Percentiles rank a stretch among this genome's conserved stretches.
These are phyloP conservation scores for Backusella tarrabulga DNA, from an alignment of 192 early-diverging fungal genomes.

Conservation along the genomic window DNA sequence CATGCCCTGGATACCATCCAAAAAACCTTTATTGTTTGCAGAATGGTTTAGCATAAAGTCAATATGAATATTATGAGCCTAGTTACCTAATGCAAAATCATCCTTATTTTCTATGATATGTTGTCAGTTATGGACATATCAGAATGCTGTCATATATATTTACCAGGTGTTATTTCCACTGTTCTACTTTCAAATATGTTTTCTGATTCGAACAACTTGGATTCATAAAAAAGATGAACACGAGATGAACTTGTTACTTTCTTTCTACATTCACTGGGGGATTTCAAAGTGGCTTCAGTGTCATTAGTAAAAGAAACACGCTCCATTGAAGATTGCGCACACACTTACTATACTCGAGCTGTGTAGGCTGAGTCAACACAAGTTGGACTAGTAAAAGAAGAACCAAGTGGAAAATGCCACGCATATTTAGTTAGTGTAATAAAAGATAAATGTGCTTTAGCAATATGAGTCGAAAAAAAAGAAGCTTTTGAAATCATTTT, in stretches of 20 bases:
- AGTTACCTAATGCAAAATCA: background rate
- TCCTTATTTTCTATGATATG: background rate
- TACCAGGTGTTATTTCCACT: background rate
- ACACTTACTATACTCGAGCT: background rate
- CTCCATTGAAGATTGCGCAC: background rate
- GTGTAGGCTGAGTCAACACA: background rate
- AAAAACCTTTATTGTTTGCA: conserved; percentile 9
- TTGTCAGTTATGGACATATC: background rate
- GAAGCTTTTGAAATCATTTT: background rate
- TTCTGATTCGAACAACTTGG: background rate
- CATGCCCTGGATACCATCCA: conserved; percentile 28
- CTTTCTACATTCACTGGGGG: background rate
- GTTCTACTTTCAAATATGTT: background rate
- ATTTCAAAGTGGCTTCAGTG: background rate
- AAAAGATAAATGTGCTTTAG: background rate
- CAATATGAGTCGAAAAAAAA: background rate
- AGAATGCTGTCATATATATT: background rate
- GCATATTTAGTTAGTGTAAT: background rate
- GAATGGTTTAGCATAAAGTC: background rate
- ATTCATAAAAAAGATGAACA: background rate
- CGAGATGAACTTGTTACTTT: background rate
- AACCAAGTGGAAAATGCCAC: background rate
- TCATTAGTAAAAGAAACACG: background rate
- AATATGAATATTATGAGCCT: background rate
- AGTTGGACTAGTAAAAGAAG: background rate